Evolutionary conservation across 441 rosid genomes (phyloP).

Genomic region (Erodium texanum): DNA sequence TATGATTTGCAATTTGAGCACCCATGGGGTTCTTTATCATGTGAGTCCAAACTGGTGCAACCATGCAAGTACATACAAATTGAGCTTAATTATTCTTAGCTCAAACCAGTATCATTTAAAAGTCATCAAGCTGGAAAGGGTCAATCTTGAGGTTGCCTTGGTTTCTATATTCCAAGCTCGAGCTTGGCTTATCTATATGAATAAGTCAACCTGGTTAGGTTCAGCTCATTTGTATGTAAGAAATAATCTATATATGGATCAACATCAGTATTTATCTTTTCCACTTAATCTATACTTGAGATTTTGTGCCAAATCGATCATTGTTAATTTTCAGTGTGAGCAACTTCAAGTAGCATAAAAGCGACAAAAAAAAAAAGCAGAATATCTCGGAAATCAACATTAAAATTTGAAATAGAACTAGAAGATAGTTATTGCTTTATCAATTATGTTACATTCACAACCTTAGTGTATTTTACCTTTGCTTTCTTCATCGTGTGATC

Average conservation of each 20-base stretch:
- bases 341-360: background rate
- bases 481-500: conserved; percentile 12
- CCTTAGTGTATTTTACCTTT: background rate
- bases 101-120: background rate
- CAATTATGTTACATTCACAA: background rate
- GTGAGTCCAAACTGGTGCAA: background rate
- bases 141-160: background rate
- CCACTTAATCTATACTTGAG: too few relatives aligned
- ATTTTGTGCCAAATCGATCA: too few relatives aligned
- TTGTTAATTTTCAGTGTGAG: background rate
- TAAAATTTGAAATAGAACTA: background rate
- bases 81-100: background rate
- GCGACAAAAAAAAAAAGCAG: background rate
- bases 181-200: background rate
- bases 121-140: background rate
- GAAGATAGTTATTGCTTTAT: background rate
- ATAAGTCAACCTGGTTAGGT: background rate
- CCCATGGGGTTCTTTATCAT: background rate
- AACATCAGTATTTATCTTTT: background rate
- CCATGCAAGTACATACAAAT: background rate
- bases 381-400: background rate
- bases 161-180: background rate
- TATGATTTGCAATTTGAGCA: background rate
- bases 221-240: background rate
- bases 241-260: background rate